phyloP scores from a whole-genome alignment of 345 rosid species.

The Stellera chamaejasme region DNA sequence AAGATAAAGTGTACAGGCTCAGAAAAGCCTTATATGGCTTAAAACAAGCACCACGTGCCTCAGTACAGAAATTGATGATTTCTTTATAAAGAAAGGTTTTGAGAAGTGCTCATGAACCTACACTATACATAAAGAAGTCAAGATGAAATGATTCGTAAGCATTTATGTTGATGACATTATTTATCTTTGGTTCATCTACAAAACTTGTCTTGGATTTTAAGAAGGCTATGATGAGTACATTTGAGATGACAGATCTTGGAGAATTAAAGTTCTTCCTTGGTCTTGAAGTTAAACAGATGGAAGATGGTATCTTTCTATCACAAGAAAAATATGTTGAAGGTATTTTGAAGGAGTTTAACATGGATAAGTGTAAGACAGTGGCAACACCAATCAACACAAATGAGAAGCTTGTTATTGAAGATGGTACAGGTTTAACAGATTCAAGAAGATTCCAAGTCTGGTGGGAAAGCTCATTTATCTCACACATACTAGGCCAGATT shows the following conservation, averaged over 20 bases:
- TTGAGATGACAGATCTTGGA: too few species aligned
- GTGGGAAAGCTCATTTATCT: neutral
- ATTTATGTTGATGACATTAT: neutral
- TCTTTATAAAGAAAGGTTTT: too few species aligned
- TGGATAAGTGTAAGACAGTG: neutral
- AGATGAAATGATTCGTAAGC: neutral
- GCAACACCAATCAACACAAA: neutral
- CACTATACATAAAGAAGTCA: neutral
- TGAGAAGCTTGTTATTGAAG: neutral
- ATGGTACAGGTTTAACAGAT: neutral
- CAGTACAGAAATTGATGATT: neutral
- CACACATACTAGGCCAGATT: neutral
- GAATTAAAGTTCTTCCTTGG: too few species aligned
- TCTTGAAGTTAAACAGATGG: too few species aligned
- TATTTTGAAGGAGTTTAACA: too few species aligned
- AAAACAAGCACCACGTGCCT: neutral
- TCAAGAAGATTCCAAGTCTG: neutral
- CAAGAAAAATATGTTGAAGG: too few species aligned
- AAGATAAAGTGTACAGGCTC: neutral
- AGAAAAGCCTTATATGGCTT: neutral
- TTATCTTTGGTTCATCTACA: neutral
- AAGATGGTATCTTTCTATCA: too few species aligned
- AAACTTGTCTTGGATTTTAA: too few species aligned
- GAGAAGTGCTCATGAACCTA: neutral
- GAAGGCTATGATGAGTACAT: too few species aligned